These are phyloP conservation scores for Scedosporium aurantiacum DNA, from an alignment of 2,329 filamentous ascomycete species.

Conservation along the genomic window DNA sequence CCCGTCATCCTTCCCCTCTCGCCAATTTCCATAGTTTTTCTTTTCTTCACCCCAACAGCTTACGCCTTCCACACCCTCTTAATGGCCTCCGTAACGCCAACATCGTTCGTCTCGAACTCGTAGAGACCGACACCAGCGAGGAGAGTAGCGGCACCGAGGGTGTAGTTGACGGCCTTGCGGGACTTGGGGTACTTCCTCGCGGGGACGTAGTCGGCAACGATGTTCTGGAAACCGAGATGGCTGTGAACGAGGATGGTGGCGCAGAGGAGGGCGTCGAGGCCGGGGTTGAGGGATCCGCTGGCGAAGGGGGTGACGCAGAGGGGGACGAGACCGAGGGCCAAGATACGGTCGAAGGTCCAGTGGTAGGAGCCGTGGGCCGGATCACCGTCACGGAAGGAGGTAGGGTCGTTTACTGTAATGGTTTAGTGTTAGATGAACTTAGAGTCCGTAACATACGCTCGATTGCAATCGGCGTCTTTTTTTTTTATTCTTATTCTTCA, in stretches of 20 bases:
- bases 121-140: slow-evolving; percentile 82
- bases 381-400: slow-evolving; percentile 57
- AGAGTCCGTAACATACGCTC: slow-evolving; percentile 4
- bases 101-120: slow-evolving; percentile 98
- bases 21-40: background rate
- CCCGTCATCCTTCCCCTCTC: background rate
- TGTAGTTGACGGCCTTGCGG: slow-evolving; percentile 62
- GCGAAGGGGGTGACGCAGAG: slow-evolving; percentile 87
- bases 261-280: slow-evolving; percentile 77
- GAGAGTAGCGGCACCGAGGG: slow-evolving; percentile 66
- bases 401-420: slow-evolving; percentile 70
- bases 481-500: background rate
- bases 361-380: slow-evolving; percentile 91
- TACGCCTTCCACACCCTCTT: slow-evolving; percentile 83
- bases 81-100: slow-evolving; percentile 82
- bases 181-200: slow-evolving; percentile 54
- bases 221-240: slow-evolving; percentile 87
- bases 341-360: slow-evolving; percentile 88
- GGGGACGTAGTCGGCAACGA: slow-evolving; percentile 88
- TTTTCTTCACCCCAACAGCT: slow-evolving; percentile 1
- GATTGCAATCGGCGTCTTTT: background rate
- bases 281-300: slow-evolving; percentile 79
- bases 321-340: slow-evolving; percentile 74
- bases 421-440: background rate
- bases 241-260: slow-evolving; percentile 79